Evolutionary conservation across 257 asterid genomes (phyloP), one percentile per base, ranked within the genome.

Genomic region (Solanum arcanum): DNA sequence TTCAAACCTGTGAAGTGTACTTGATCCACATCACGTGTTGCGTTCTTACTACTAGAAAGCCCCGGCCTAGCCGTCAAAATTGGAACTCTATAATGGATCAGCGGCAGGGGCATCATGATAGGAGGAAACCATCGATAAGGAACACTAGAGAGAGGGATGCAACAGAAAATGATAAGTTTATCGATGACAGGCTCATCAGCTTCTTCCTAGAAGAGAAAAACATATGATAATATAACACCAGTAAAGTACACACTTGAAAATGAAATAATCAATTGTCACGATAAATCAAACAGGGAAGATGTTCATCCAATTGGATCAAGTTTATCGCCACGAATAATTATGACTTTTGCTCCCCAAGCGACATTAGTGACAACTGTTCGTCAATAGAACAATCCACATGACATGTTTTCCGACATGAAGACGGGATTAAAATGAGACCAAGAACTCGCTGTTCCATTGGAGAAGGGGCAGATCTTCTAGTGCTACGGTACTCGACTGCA

Each of bases 401-500:
- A 70, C 96, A 94, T 20, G 98, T 94, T 83, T 92, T 93, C 75
- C 96, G 92, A 86, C 98, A 94, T 27, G 94, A 90, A 80, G 90
- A 94, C 56, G 99, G 99, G 76, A 96, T 93, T 87, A 96, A 96
- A 85, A 95, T 94, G 90, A 94, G 95, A 70, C 99, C 98, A 42
- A 97, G 98, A 18, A 91, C 94, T 83, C 98, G 89, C 20, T 95
- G 98, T 86, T 97, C 99, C 97, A 93, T 93, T 6, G 98, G 97
- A 10, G 98, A 94, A 42, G 98, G 97, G 82, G 97, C 89, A 64
- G 92, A 66, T 10, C 94, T 90, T 85, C 98, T 88, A 39, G 97
- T 95, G 94, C 97, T 94, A 16, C 98, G 98, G 90, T 94, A 94
- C 93, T 95, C 99, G 18, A 97, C 92, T 11, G 98, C 96, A 85